Evolutionary conservation across 2,329 filamentous ascomycete species (phyloP), one percentile per base, ranked within the genome.

Genomic region (Fusarium penzigii): DNA sequence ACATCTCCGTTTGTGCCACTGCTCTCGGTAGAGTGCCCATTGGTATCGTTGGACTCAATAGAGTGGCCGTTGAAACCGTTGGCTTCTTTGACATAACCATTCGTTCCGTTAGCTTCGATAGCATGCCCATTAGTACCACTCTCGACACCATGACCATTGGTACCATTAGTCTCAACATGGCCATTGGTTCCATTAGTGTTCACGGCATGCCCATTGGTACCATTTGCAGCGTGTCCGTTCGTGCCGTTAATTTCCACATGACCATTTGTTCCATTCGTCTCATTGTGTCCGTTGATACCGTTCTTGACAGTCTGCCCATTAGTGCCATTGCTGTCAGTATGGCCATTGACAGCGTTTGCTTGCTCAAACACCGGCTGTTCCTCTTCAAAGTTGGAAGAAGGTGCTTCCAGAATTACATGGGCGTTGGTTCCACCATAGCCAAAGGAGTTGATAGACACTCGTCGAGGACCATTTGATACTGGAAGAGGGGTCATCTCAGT

Each of bases 341-440:
- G 36, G 17, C 47, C 42, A 17, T 49, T 49, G 34, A 17, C 38
- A 3, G 44, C 52, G 49, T 53, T 53, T 17, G 17, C n/a, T 7
- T 4, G 16, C 1, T 11, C 32, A 12, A 17, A 36, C 12, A 42
- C 39, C 11, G 39, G 13, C 3, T 44, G n/a, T 32, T 32, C 29
- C 3, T 8, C 14, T 14, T 44, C 41, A 12, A 44, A 39, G 1
- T 14, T 11, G 8, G 29, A 34, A 8, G 40, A 16, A 9, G 53
- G 49, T 16, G 55, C 52, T 17, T 58, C 55, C n/a, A 58, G 16
- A 16, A 58, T 58, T 6, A 56, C 53, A 20, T 58, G 55, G n/a
- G 40, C 53, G n/a, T 58, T 58, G 17, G 55, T 53, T 7, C 55
- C 55, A 12, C 55, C 55, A 11, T 53, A 58, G 17, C 55, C 55